These are phyloP conservation scores for Aspergillus bertholletiae DNA, from an alignment of 495 filamentous ascomycete genomes.

Conservation along the genomic window DNA sequence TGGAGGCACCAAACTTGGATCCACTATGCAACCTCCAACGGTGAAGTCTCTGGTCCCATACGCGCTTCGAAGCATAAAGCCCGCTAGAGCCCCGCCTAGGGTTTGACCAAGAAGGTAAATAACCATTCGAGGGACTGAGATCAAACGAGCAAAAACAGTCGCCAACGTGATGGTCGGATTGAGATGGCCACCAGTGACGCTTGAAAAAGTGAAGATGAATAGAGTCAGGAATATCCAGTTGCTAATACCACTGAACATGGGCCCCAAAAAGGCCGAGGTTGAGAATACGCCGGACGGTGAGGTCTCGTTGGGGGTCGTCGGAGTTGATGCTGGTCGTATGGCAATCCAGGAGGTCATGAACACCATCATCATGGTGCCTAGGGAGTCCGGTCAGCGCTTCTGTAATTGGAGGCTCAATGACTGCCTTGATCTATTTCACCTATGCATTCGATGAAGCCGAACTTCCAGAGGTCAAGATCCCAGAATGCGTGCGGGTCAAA, in stretches of 20 bases:
- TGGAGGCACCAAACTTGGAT: slow-evolving; percentile 21
- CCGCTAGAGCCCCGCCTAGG: slow-evolving; percentile 44
- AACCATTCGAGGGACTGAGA: slow-evolving; percentile 39
- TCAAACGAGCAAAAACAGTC: slow-evolving; percentile 48
- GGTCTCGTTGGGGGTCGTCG: slow-evolving; percentile 5
- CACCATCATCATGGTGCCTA: slow-evolving; percentile 24
- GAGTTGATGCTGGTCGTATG: neutral
- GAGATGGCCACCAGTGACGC: slow-evolving; percentile 47
- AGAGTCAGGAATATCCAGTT: slow-evolving; percentile 43
- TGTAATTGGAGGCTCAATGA: neutral
- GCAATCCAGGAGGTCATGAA: slow-evolving; percentile 21
- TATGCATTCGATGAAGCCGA: slow-evolving; percentile 34
- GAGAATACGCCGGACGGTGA: slow-evolving; percentile 16
- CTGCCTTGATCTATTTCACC: slow-evolving; percentile 11
- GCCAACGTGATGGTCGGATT: slow-evolving; percentile 50
- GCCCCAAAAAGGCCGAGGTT: slow-evolving; percentile 24
- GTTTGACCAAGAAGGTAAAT: slow-evolving; percentile 42
- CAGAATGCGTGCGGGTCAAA: slow-evolving; percentile 34
- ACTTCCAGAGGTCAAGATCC: slow-evolving; percentile 39
- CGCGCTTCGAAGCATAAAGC: slow-evolving; percentile 32
- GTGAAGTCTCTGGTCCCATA: slow-evolving; percentile 21
- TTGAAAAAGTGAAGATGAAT: slow-evolving; percentile 47
- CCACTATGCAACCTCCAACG: slow-evolving; percentile 28
- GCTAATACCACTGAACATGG: slow-evolving; percentile 34
- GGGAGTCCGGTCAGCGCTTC: neutral